These are phyloP conservation scores for Fusarium fujikuroi DNA, from an alignment of 2,329 filamentous ascomycete genomes.

Conservation along the genomic window DNA sequence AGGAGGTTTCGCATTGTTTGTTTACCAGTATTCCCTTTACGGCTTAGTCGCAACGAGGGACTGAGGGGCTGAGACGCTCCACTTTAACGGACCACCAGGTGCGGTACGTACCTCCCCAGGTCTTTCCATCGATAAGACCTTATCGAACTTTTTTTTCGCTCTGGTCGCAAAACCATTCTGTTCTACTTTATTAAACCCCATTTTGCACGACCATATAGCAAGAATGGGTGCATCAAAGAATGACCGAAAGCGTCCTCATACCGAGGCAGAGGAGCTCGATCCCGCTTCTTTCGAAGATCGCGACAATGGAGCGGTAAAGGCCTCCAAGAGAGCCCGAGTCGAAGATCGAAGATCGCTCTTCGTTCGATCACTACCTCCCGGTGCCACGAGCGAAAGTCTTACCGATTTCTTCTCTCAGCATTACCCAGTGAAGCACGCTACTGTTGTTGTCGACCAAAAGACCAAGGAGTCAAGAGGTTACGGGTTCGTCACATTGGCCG, in stretches of 20 bases:
- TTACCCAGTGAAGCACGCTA: slow-evolving; percentile 94
- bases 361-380: slow-evolving; percentile 83
- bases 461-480: slow-evolving; percentile 92
- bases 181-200: neutral
- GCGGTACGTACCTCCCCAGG: neutral
- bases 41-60: slow-evolving; percentile 39
- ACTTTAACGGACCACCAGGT: neutral
- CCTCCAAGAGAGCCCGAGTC: slow-evolving; percentile 66
- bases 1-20: slow-evolving; percentile 37
- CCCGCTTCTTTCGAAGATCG: slow-evolving; percentile 47
- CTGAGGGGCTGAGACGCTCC: slow-evolving; percentile 10
- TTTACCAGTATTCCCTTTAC: slow-evolving; percentile 48
- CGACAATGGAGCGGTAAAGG: slow-evolving; percentile 47
- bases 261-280: slow-evolving; percentile 48
- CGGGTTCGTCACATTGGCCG: slow-evolving; percentile 96
- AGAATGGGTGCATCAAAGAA: slow-evolving; percentile 47
- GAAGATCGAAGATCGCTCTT: slow-evolving; percentile 81
- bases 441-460: slow-evolving; percentile 85
- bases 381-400: slow-evolving; percentile 82
- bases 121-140: slow-evolving; percentile 16
- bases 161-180: slow-evolving; percentile 23
- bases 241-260: slow-evolving; percentile 51
- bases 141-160: slow-evolving; percentile 27
- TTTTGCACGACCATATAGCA: slow-evolving; percentile 3
- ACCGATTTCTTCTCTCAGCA: slow-evolving; percentile 93